Conservation (phyloP, 1,139 yeast species). For the Geotrichum klebahnii region DNA sequence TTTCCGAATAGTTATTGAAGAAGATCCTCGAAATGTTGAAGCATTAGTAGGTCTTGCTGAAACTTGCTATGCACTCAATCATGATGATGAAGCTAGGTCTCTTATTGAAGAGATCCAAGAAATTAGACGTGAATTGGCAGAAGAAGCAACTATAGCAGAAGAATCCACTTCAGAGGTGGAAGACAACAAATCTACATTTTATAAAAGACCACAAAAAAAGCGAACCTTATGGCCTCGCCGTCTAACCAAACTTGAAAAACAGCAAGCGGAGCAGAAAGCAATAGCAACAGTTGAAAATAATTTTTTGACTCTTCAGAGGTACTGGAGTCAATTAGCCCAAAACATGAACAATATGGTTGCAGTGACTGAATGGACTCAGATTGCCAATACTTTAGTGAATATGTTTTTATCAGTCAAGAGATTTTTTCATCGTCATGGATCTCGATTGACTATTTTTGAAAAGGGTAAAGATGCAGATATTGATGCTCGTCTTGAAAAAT, state of each 20-base stretch:
- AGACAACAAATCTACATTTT: constrained; percentile 1
- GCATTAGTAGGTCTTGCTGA: constrained; percentile 77
- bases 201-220: background rate
- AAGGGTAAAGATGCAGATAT: constrained; percentile 53
- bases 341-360: constrained; percentile 54
- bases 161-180: background rate
- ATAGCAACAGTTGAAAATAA: constrained; percentile 57
- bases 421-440: constrained; percentile 74
- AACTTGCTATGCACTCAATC: constrained; percentile 63
- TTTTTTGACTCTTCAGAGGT: constrained; percentile 56
- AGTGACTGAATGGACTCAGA: constrained; percentile 73
- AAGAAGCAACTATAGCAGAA: background rate
- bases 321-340: constrained; percentile 30
- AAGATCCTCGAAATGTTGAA: constrained; percentile 65
- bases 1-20: constrained; percentile 52
- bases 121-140: constrained; percentile 24
- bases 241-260: constrained; percentile 49
- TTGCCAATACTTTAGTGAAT: constrained; percentile 78
- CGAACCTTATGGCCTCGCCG: background rate
- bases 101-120: constrained; percentile 53
- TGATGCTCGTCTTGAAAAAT: constrained; percentile 67
- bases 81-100: constrained; percentile 56
- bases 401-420: constrained; percentile 71
- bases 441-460: constrained; percentile 27
- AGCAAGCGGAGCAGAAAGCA: constrained; percentile 56